Evolutionary conservation across 2,329 filamentous ascomycete genomes (phyloP), one percentile per base, ranked within the genome.

Genomic region (Hymenoscyphus infarciens): DNA sequence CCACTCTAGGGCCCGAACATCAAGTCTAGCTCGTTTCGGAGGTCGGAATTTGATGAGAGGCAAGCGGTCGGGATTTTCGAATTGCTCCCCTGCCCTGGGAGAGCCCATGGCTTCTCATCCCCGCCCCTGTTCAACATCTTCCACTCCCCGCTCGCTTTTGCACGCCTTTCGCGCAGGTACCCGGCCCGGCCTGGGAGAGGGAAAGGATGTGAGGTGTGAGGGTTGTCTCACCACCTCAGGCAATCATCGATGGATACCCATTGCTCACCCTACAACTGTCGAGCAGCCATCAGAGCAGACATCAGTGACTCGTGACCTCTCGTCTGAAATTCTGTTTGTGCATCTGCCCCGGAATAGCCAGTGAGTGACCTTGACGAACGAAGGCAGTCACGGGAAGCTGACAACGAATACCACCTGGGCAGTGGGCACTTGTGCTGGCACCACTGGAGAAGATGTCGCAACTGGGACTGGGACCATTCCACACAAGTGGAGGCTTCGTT

Each of bases 101-200:
- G 45, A 52, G 45, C 45, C 19, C 45, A 52, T 52, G 45, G 19
- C 19, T 25, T 22, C 22, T 22, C 19, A 22, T 52, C 19, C 13
- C 19, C 45, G 25, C 19, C 13, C 19, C 45, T 52, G 45, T 52
- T 52, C 45, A 52, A 15, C 45, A 52, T 52, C 19, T 52, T 25
- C 45, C 19, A 53, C 29, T 60, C 58, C 58, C 58, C 58, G 49
- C 58, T 35, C 58, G 7, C 27, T 22, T 33, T 33, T 49, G 33
- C 39, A 45, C 56, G 56, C 56, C 35, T 27, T 57, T 57, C 38
- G 58, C 58, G 58, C 58, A 60, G 58, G 58, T 60, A 60, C 58
- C 58, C 58, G 58, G 8, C 27, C 53, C 33, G 25, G 25, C n/a
- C n/a, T n/a, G 53, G 5, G 53, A 31, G 27, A 54, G 8, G 53